Evolutionary conservation across 768 basidiomycete genomes (phyloP), one percentile per base, ranked within the genome.

Genomic region (Naganishia vishniacii): DNA sequence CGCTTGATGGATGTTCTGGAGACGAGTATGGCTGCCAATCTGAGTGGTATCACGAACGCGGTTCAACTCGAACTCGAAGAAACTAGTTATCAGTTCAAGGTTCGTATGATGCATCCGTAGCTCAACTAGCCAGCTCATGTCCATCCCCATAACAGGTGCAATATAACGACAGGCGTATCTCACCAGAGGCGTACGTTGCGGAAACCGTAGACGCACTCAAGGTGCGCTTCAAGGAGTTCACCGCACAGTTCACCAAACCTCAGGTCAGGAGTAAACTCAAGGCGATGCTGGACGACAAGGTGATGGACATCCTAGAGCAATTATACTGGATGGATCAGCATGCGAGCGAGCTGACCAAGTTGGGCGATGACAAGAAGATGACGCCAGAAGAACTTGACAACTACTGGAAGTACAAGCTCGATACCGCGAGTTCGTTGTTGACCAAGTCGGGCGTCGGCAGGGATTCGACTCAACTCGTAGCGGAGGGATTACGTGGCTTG

Each of bases 71-170:
- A 99, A 75, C 82, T 99, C 9, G 95, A 99, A 77, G 95, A 98
- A 72, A 86, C 95, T 2, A 87, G 86, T 13, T 99, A 99, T 76
- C 95, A 98, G 77, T 99, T 99, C 84, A 99, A 99, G 79, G 95
- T 99, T 1, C 88, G 93, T 91, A 90, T 80, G n/a, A n/a, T n/a
- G n/a, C n/a, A n/a, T n/a, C n/a, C n/a, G n/a, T n/a, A n/a, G 18
- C 34, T 34, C 13, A 12, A 23, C 25, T 23, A 26, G 12, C 8
- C 9, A 41, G 5, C 13, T 59, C 8, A 4, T 40, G 15, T 26
- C 47, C 46, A 13, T 31, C 23, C 5, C 16, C n/a, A n/a, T 9
- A 1, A 15, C 37, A 77, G 75, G 75, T 77, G 1, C 78, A 77
- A 66, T 78, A 78, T 65, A 99, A 99, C 73, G 95, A 99, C 78